Conservation (phyloP, 2,329 filamentous ascomycete genomes). For the Ampelomyces quisqualis region DNA sequence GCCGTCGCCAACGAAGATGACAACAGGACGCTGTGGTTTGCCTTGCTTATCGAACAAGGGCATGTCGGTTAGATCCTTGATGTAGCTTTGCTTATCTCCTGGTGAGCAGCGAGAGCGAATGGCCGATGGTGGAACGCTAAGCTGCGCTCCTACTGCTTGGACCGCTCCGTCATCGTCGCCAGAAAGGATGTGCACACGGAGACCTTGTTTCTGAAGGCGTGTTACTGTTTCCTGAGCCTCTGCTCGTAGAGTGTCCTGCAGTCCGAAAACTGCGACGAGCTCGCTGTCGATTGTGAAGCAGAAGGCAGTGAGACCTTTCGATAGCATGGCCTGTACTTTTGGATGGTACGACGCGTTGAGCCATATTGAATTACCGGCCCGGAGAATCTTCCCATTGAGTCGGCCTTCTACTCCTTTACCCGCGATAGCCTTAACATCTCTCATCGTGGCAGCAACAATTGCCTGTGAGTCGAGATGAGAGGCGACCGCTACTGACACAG, state of each 20-base stretch:
- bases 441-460: constrained; percentile 6
- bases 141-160: constrained; percentile 44
- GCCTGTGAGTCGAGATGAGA: constrained; percentile 42
- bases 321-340: constrained; percentile 42
- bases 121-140: constrained; percentile 42
- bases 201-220: constrained; percentile 49
- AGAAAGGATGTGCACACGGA: constrained; percentile 58
- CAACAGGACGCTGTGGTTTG: constrained; percentile 32
- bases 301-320: constrained; percentile 43
- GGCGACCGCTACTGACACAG: constrained; percentile 54
- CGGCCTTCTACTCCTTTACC: constrained; percentile 50
- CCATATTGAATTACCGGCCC: constrained; percentile 54
- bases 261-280: constrained; percentile 52
- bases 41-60: neutral
- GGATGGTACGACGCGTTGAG: constrained; percentile 47
- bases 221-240: constrained; percentile 55
- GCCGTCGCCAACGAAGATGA: constrained; percentile 74
- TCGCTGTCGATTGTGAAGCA: constrained; percentile 55
- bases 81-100: constrained; percentile 56
- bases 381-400: constrained; percentile 31
- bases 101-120: constrained; percentile 53
- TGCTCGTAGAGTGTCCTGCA: constrained; percentile 52
- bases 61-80: constrained; percentile 37
- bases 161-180: constrained; percentile 58
- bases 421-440: constrained; percentile 39